Conservation (phyloP, 768 basidiomycete species). For the Leccinum incarnatum region DNA sequence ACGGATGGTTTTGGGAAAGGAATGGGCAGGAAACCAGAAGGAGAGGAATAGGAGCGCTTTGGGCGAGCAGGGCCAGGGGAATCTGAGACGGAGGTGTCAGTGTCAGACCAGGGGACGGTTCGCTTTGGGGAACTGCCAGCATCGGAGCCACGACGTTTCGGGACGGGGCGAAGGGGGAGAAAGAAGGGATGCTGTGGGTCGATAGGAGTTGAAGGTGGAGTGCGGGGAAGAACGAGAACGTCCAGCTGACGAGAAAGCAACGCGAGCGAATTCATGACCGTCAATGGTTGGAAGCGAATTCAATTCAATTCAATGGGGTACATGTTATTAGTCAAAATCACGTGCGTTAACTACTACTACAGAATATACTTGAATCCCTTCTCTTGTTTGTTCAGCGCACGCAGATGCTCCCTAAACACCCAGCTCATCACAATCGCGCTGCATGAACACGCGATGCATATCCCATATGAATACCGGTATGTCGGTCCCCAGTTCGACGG, state of each 20-base stretch:
- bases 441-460: constrained; percentile 62
- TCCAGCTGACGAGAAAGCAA: constrained; percentile 84
- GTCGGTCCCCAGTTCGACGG: constrained; percentile 66
- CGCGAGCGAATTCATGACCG: constrained; percentile 75
- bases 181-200: constrained; percentile 35
- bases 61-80: constrained; percentile 33
- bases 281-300: background rate
- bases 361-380: constrained; percentile 48
- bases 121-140: constrained; percentile 39
- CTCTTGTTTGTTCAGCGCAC: constrained; percentile 38
- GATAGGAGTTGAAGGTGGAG: constrained; percentile 57
- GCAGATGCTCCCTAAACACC: constrained; percentile 44
- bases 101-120: constrained; percentile 56
- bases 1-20: constrained; percentile 31
- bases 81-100: constrained; percentile 38
- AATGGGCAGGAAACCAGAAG: constrained; percentile 46
- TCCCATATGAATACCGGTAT: constrained; percentile 69
- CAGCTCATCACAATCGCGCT: constrained; percentile 50
- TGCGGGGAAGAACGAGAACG: constrained; percentile 58
- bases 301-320: background rate
- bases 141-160: constrained; percentile 28
- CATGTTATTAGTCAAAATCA: background rate
- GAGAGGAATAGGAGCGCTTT: constrained; percentile 64
- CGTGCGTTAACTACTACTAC: constrained; percentile 21
- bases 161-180: constrained; percentile 23